Conservation (phyloP, 257 asterid genomes). For the Fraxinus anomala region DNA sequence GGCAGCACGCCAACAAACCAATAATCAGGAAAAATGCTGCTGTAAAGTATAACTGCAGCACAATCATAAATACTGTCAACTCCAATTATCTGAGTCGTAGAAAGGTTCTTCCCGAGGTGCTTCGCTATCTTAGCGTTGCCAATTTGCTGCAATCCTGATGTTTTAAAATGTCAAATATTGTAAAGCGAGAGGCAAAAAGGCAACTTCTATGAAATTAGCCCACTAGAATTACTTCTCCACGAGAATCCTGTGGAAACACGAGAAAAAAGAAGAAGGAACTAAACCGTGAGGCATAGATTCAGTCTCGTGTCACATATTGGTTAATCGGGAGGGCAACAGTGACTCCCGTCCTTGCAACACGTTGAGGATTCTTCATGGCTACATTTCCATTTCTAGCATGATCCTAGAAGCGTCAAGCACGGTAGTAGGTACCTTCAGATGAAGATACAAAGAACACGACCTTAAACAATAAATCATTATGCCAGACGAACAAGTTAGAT, state of each 20-base stretch:
- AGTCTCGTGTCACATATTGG: constrained; percentile 61
- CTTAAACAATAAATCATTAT: too few relatives aligned
- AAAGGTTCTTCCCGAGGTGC: constrained; percentile 35
- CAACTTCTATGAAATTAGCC: neutral
- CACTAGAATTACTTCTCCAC: neutral
- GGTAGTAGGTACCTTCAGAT: constrained; percentile 56
- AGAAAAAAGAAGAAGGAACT: neutral
- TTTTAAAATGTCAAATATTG: neutral
- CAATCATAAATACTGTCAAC: neutral
- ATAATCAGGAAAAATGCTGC: neutral
- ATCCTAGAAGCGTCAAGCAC: constrained; percentile 60
- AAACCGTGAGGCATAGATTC: constrained; percentile 67
- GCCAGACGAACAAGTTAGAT: too few relatives aligned
- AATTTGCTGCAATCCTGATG: constrained; percentile 46
- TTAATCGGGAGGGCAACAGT: constrained; percentile 78
- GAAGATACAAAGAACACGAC: too few relatives aligned
- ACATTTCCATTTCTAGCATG: constrained; percentile 79
- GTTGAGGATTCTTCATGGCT: constrained; percentile 70
- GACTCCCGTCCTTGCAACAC: constrained; percentile 65
- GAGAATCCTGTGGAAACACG: neutral
- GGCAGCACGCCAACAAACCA: constrained; percentile 9
- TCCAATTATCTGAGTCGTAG: constrained; percentile 26
- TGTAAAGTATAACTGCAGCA: neutral
- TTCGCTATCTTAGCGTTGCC: constrained; percentile 58
- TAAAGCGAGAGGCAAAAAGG: neutral